phyloP scores from a whole-genome alignment of 345 rosid genomes.

The Clarkia xantiana region DNA sequence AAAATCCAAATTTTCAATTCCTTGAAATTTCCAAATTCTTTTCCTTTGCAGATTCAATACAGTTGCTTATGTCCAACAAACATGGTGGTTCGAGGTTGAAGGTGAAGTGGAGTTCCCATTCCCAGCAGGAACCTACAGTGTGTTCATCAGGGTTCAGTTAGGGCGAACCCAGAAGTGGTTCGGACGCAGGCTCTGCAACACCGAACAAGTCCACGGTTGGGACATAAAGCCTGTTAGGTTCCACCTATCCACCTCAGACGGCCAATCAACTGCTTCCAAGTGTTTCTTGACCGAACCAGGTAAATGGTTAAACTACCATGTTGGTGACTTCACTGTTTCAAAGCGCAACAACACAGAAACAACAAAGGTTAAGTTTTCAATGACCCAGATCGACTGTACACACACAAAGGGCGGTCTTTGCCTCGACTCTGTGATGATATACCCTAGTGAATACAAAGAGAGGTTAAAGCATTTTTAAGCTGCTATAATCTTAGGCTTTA shows the following conservation, averaged over 20 bases:
- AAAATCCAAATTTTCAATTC: not conserved
- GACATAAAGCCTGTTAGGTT: slow-evolving; percentile 69
- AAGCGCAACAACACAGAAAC: slow-evolving; percentile 9
- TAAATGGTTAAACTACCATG: slow-evolving; percentile 68
- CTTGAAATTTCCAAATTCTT: not conserved
- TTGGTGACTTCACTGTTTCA: slow-evolving; percentile 58
- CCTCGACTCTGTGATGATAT: slow-evolving; percentile 61
- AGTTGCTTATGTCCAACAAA: slow-evolving; percentile 85
- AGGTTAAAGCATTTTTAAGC: slow-evolving; percentile 45
- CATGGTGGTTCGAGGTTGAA: slow-evolving; percentile 90
- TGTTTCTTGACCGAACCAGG: slow-evolving; percentile 51
- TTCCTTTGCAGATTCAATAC: slow-evolving; percentile 41
- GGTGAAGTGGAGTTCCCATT: slow-evolving; percentile 89
- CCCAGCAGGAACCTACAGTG: slow-evolving; percentile 69
- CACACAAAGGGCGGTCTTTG: slow-evolving; percentile 96
- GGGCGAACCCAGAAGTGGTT: slow-evolving; percentile 49
- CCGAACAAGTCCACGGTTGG: slow-evolving; percentile 88
- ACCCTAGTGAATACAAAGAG: slow-evolving; percentile 49
- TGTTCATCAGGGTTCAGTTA: slow-evolving; percentile 72
- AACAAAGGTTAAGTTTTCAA: slow-evolving; percentile 56
- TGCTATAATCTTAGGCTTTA: slow-evolving; percentile 4
- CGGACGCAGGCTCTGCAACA: slow-evolving; percentile 61
- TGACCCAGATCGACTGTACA: slow-evolving; percentile 96
- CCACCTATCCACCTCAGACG: slow-evolving; percentile 81
- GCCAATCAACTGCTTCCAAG: slow-evolving; percentile 64